Base-by-base conservation (phyloP, 1,284 basidiomycete genomes). In the Vanrija sp. region DNA sequence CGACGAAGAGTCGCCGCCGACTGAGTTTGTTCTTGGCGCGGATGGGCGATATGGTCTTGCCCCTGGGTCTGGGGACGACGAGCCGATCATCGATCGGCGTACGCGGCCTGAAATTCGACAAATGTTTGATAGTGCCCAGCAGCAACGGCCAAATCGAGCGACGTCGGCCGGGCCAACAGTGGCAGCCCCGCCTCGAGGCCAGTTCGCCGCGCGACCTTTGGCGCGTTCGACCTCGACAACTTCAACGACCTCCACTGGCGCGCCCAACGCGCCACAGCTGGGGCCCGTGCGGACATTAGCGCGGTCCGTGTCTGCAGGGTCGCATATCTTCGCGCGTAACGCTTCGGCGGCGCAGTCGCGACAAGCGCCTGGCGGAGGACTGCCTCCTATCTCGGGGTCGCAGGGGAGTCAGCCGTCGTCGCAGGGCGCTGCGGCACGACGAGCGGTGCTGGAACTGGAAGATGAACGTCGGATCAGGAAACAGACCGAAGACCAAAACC, bases 301-400 rank as follows among this genome's bases (percentile, higher is more conserved):
- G 3, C 59, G 70, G 19, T 68, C 69, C 7, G 55, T 61, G 5
- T 73, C 71, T 2, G 62, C 61, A 8, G 68, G 69, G 2, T 52
- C 59, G 24, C 65, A 68, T 6, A 48, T 63, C 4, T 56, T 65
- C 37, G 45, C 53, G 23, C 57, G 49, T 4, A 51, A 48, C 24
- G 41, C 48, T 42, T 20, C 41, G 18, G 41, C 48, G 16, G 49
- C 53, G 35, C 52, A 53, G 15, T 52, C 62, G 18, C 37, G 52
- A n/a, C 31, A 19, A 20, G 36, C n/a, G n/a, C n/a, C n/a, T n/a
- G n/a, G 27, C 20, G 23, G 22, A 16, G 45, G 18, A 3, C 56
- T 70, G 3, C 57, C 67, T 3, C 61, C 69, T 8, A 69, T 71
- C 16, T 50, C 62, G 3, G 31, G 31, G 4, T 71, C 69, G 7